Evolutionary conservation across 345 rosid genomes (phyloP), one percentile per base, ranked within the genome.

Genomic region (Linum lewisii): DNA sequence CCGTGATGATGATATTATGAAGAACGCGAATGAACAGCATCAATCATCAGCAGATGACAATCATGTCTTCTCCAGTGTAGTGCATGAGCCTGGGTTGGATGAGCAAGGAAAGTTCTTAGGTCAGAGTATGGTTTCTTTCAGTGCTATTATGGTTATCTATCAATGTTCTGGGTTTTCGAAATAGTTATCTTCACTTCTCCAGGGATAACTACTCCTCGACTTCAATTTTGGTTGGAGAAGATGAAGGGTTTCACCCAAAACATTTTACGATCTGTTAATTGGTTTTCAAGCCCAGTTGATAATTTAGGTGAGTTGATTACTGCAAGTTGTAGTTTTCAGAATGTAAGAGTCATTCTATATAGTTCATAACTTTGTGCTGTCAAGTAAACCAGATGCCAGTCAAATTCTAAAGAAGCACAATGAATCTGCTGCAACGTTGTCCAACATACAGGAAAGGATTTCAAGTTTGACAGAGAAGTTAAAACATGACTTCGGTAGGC

Each of bases 401-500:
- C 77, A 49, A n/a, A 66, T 94, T 36, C 86, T 84, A 64, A 85
- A 87, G 68, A 96, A 90, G 69, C 87, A 84, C 47, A 90, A 94
- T 42, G 88, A 84, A 60, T 84, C 85, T 42, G 85, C 79, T 69
- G 54, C 74, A 54, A 90, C 80, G 75, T 76, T 94, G 71, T 74
- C 87, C 59, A 87, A 90, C 51, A 75, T 90, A 45, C 90, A 87
- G 76, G 85, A 92, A 21, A 84, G 81, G 80, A 86, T 90, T 67
- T 84, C 95, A 32, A 81, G 84, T 64, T 79, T 94, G 76, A 77
- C 84, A 5, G 69, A 81, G 71, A 90, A 90, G 84, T 81, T 81
- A 49, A 81, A 87, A 64, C 86, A 80, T 67, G 97, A 94, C 63
- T 90, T 80, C 63, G 99, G 99, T 94, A 65, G 67, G 89, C 75